These are phyloP conservation scores for Flaveria sonorensis DNA, from an alignment of 129 eudicot species.

Conservation along the genomic window DNA sequence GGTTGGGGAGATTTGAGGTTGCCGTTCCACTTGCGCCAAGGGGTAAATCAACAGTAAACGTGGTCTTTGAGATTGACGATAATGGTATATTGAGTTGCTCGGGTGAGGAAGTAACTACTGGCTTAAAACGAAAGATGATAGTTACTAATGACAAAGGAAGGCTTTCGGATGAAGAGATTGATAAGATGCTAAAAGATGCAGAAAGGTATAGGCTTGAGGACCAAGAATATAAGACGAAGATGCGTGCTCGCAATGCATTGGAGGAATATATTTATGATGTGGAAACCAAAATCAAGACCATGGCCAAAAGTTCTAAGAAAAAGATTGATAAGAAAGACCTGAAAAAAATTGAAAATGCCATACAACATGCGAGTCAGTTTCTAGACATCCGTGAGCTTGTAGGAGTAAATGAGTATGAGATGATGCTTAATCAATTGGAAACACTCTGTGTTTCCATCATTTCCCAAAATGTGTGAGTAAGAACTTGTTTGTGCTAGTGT, in stretches of 20 bases:
- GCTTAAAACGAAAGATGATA: conserved; percentile 23
- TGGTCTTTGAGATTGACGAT: conserved; percentile 18
- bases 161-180: conserved; percentile 27
- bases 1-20: conserved; percentile 20
- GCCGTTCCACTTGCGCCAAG: conserved; percentile 24
- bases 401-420: conserved; percentile 11
- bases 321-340: conserved; percentile 13
- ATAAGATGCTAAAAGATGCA: conserved; percentile 23
- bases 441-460: conserved; percentile 9
- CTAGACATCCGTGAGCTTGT: conserved; percentile 19
- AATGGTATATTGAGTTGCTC: conserved; percentile 26
- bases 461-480: conserved; percentile 8
- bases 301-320: background rate
- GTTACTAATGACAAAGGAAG: conserved; percentile 26
- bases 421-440: conserved; percentile 10
- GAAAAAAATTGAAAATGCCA: conserved; percentile 11
- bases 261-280: conserved; percentile 26
- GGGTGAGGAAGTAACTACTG: conserved; percentile 20
- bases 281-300: conserved; percentile 8
- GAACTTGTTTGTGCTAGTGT: background rate
- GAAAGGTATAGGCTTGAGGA: conserved; percentile 17
- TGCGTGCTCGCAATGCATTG: conserved; percentile 21
- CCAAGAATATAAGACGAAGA: conserved; percentile 13
- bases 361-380: conserved; percentile 1
- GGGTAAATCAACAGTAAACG: conserved; percentile 24